phyloP scores from a whole-genome alignment of 371 early-diverging fungal genomes.

The Phascolomyces articulosus region DNA sequence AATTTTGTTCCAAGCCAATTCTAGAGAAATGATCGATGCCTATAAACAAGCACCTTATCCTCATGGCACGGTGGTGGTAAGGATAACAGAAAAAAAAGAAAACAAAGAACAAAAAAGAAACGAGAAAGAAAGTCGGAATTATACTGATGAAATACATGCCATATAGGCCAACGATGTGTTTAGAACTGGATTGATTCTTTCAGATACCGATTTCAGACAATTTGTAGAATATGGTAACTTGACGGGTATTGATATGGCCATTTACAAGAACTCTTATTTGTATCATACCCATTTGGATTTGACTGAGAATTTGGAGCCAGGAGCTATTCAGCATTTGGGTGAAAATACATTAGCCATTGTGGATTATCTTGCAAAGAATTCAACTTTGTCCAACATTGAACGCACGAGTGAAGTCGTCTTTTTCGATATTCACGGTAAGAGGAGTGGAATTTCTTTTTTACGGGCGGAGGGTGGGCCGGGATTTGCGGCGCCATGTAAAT shows the following conservation, averaged over 20 bases:
- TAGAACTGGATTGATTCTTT: slow-evolving; percentile 71
- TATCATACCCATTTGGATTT: slow-evolving; percentile 79
- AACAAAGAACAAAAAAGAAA: too few species aligned
- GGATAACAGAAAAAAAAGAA: not conserved
- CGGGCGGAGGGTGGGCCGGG: too few species aligned
- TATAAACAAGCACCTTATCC: slow-evolving; percentile 72
- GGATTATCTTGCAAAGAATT: slow-evolving; percentile 56
- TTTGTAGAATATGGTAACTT: slow-evolving; percentile 74
- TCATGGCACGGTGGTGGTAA: slow-evolving; percentile 75
- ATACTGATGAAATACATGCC: not conserved
- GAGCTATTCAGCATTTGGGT: slow-evolving; percentile 75
- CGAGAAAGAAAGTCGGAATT: not conserved
- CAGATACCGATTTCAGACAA: slow-evolving; percentile 80
- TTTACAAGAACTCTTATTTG: slow-evolving; percentile 71
- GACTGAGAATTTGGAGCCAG: slow-evolving; percentile 59
- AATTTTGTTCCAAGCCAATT: slow-evolving; percentile 79
- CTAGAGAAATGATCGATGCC: slow-evolving; percentile 71
- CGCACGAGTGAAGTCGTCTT: slow-evolving; percentile 63
- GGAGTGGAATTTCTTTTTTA: too few species aligned
- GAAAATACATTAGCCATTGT: slow-evolving; percentile 68
- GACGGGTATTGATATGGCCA: slow-evolving; percentile 74
- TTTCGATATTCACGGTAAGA: slow-evolving; percentile 67
- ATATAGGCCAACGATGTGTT: slow-evolving; percentile 73
- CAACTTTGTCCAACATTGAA: slow-evolving; percentile 50
- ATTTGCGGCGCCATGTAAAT: too few species aligned